Base-by-base conservation (phyloP, 2,329 filamentous ascomycete genomes). In the Diaporthe ilicicola region DNA sequence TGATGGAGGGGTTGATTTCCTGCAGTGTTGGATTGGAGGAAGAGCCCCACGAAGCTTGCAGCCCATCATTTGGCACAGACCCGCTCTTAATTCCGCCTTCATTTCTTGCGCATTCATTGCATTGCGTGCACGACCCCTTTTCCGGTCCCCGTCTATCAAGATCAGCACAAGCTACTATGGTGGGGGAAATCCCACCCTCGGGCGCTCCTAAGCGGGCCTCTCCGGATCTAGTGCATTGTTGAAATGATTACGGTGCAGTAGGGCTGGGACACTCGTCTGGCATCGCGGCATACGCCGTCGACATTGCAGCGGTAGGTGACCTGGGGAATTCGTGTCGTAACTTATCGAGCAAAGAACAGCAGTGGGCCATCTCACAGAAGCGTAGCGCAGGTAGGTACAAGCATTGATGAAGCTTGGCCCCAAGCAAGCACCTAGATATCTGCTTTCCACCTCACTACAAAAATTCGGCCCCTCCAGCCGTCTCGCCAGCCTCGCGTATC, bases 1-100 rank as follows among this genome's bases (percentile, higher is more conserved):
- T 67, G 22, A 54, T 34, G 27, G 46, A 61, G 46, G 32, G 42
- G 46, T 27, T 46, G 64, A 62, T 68, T 22, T 48, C 53, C 32
- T 64, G 59, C 44, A 64, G 19, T 64, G 66, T 59, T 29, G 53
- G 53, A 68, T 51, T 32, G 29, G 59, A 46, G 53, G 51, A 54
- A 62, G n/a, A 56, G 48, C 64, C 70, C 65, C 55, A 62, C 48
- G 39, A 44, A 15, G 34, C 51, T 27, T 56, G 37, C 53, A 69
- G 70, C 65, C 65, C 70, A 24, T 69, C 70, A 71, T 71, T 64
- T 71, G 65, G 68, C 70, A 69, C 70, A 71, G 70, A 71, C 66
- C 70, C 70, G 56, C 70, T 69, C 70, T 71, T 71, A 71, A 69
- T 69, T 69, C 70, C 70, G 69, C 22, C 48, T 56, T 53, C 54